These are phyloP conservation scores for Sporobolomyces pararoseus DNA, from an alignment of 768 basidiomycete species.

Conservation along the genomic window DNA sequence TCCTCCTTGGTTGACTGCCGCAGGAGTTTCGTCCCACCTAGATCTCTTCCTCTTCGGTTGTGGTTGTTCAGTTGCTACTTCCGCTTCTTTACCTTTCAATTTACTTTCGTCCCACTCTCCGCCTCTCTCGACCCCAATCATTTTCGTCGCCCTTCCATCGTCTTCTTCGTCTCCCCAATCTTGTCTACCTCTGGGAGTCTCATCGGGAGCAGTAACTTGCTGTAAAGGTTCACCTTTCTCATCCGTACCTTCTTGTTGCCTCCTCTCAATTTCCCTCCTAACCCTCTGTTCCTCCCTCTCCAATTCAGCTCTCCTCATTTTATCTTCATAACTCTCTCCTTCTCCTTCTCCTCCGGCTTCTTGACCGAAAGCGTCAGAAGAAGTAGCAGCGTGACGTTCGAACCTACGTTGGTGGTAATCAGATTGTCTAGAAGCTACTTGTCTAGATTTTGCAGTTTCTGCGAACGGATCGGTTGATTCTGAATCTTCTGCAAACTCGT, in stretches of 20 bases:
- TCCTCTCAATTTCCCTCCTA: constrained; percentile 77
- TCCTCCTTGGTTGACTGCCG: constrained; percentile 53
- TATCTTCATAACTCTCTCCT: constrained; percentile 74
- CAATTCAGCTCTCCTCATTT: constrained; percentile 82
- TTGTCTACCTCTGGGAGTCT: constrained; percentile 63
- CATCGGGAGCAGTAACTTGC: constrained; percentile 71
- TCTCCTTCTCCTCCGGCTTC: constrained; percentile 59
- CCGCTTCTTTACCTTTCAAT: constrained; percentile 62
- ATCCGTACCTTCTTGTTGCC: constrained; percentile 61
- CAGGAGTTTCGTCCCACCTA: constrained; percentile 91
- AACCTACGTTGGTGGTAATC: constrained; percentile 94
- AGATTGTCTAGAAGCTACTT: constrained; percentile 86
- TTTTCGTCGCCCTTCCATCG: not conserved
- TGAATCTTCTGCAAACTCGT: constrained; percentile 88
- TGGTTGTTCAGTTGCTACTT: constrained; percentile 43
- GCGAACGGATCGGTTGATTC: constrained; percentile 67
- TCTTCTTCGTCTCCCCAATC: constrained; percentile 61
- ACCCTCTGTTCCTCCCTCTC: constrained; percentile 91
- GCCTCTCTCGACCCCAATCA: constrained; percentile 57
- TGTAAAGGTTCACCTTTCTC: constrained; percentile 62
- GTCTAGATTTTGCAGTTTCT: constrained; percentile 85
- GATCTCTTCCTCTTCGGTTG: constrained; percentile 83
- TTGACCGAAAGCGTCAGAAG: constrained; percentile 55
- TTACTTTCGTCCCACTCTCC: constrained; percentile 57
- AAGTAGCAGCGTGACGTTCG: constrained; percentile 66